Evolutionary conservation across 2,329 filamentous ascomycete species (phyloP), one percentile per base, ranked within the genome.

Genomic region (Passalora sequoiae): DNA sequence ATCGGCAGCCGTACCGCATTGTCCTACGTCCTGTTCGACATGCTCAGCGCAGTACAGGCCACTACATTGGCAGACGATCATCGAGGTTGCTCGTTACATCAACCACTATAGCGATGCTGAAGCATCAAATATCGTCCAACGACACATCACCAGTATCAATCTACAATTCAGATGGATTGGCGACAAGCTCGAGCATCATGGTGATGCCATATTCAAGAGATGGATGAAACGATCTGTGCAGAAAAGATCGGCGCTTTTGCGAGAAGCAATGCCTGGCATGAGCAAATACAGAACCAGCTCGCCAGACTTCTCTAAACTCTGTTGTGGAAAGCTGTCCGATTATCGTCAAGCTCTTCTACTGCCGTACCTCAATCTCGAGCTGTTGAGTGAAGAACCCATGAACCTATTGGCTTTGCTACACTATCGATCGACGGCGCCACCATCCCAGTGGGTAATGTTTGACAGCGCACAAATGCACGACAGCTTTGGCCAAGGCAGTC

Each of bases 341-440:
- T 6, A 27, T 12, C 24, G 12, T 27, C 24, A 12, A 27, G 24
- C 24, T 27, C 12, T 41, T 27, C 25, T 49, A 7, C 17, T 54
- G 13, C 51, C 51, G 6, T 54, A 41, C n/a, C 41, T 54, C 13
- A 44, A 51, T 25, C 16, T 44, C 1, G 49, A 52, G 9, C 39
- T 25, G 10, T 20, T 54, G n/a, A 39, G 38, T 16, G 42, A 50
- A 33, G 51, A 54, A 33, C 38, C 43, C 1, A 13, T 16, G 6
- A 44, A 37, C 12, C 22, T 54, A 9, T 42, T 52, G 13, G 31
- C 28, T 8, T 27, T 54, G 16, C 30, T 54, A 10, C 44, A 52
- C 29, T 12, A 45, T 13, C 49, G 51, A 8, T 38, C 46, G 7
- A 10, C 8, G 1, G 12, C 37, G n/a, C 20, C 24, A 2, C 35